Percentiles rank a stretch among this genome's conserved stretches.
phyloP scores from a whole-genome alignment of 176 grass and related monocot species.

The Aegilops umbellulata region DNA sequence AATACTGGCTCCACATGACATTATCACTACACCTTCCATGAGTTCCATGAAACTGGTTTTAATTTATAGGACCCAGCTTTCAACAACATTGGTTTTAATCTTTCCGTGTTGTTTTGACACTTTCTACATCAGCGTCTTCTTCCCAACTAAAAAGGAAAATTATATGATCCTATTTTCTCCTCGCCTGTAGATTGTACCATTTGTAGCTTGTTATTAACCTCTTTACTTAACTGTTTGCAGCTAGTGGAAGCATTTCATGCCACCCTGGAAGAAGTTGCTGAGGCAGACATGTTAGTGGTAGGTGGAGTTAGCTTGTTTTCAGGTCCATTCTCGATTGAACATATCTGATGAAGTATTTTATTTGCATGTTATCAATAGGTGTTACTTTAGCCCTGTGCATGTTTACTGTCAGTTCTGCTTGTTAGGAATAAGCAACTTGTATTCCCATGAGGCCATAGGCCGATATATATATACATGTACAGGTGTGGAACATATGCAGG shows the following conservation, averaged over 20 bases:
- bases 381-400: conserved; percentile 4
- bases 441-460: too few species aligned
- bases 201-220: conserved; percentile 13
- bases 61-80: conserved; percentile 5
- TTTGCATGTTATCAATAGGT: conserved; percentile 3
- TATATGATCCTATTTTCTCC: neutral
- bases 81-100: neutral
- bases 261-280: conserved; percentile 91
- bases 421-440: too few species aligned
- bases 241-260: conserved; percentile 97
- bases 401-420: conserved; percentile 10
- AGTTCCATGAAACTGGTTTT: neutral
- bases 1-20: neutral
- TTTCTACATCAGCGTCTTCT: neutral
- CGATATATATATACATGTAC: too few species aligned
- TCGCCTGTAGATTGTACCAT: neutral
- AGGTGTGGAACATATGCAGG: too few species aligned
- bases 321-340: neutral
- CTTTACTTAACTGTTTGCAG: conserved; percentile 34
- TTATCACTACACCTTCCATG: neutral
- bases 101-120: neutral
- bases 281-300: conserved; percentile 99
- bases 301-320: conserved; percentile 26
- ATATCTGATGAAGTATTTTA: conserved; percentile 15
- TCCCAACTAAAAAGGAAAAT: neutral